phyloP scores from a whole-genome alignment of 2,329 filamentous ascomycete genomes.

The Didymellaceae sp. region DNA sequence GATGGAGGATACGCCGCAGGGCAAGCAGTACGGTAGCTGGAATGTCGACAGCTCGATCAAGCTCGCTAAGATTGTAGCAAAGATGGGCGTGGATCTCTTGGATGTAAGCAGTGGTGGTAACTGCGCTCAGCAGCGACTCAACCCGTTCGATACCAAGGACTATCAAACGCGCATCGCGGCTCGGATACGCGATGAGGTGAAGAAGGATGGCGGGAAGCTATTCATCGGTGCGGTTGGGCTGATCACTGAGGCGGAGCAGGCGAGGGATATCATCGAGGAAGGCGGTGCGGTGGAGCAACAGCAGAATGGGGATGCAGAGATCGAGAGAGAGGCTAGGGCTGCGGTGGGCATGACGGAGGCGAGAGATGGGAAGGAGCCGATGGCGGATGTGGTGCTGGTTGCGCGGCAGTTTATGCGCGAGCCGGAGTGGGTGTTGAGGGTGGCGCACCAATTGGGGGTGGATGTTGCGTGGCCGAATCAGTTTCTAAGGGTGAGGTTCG shows the following conservation, averaged over 20 bases:
- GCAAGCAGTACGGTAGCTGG: conserved; percentile 47
- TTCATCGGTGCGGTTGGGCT: conserved; percentile 61
- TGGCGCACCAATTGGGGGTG: conserved; percentile 57
- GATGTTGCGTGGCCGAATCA: conserved; percentile 58
- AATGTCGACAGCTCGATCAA: conserved; percentile 48
- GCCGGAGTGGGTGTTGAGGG: conserved; percentile 61
- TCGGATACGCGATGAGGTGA: conserved; percentile 52
- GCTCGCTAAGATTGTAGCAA: conserved; percentile 51
- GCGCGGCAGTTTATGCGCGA: conserved; percentile 63
- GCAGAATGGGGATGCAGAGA: conserved; percentile 32
- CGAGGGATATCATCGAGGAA: conserved; percentile 52
- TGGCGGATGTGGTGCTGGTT: conserved; percentile 60
- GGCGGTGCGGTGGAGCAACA: conserved; percentile 27
- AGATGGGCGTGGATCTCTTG: conserved; percentile 53
- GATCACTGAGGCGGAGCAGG: conserved; percentile 61
- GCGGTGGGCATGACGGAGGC: conserved; percentile 47
- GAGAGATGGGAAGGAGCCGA: conserved; percentile 32
- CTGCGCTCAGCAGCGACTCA: conserved; percentile 51
- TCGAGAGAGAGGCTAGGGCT: conserved; percentile 40
- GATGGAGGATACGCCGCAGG: conserved; percentile 44
- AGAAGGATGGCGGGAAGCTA: conserved; percentile 47
- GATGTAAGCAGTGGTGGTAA: conserved; percentile 57
- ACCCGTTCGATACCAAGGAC: conserved; percentile 50
- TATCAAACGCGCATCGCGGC: conserved; percentile 60
- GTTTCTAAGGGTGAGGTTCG: conserved; percentile 48